phyloP scores from a whole-genome alignment of 2,329 filamentous ascomycete species.

The Didymella exigua region DNA sequence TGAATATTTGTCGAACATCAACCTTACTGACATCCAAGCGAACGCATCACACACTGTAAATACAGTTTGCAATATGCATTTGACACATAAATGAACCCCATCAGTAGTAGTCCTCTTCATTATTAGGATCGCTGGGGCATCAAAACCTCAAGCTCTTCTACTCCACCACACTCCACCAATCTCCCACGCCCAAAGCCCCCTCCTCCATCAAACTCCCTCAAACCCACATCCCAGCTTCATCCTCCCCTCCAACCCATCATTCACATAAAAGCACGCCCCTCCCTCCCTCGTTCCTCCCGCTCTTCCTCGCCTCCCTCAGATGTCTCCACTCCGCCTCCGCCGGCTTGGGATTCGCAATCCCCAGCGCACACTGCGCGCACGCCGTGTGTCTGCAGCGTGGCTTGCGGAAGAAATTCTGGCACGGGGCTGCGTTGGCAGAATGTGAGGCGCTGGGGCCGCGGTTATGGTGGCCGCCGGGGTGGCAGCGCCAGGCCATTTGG shows the following conservation, averaged over 20 bases:
- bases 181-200: no score
- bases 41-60: no score
- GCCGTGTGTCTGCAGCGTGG: background rate
- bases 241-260: background rate
- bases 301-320: background rate
- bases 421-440: background rate
- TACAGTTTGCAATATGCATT: no score
- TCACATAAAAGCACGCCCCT: background rate
- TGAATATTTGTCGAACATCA: no score
- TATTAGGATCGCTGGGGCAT: no score
- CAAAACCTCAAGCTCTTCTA: no score
- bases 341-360: background rate
- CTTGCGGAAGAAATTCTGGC: conserved; percentile 1
- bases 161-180: no score
- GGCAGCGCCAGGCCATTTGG: conserved; percentile 15
- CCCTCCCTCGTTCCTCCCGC: background rate
- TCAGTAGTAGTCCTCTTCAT: no score
- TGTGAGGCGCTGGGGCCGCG: background rate
- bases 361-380: background rate
- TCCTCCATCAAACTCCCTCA: background rate
- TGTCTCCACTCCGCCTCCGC: background rate
- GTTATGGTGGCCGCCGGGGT: conserved; percentile 3
- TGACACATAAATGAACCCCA: no score
- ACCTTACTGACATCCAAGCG: no score
- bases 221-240: background rate